Evolutionary conservation across 495 filamentous ascomycete genomes (phyloP).

Genomic region (Xylaria bambusicola): DNA sequence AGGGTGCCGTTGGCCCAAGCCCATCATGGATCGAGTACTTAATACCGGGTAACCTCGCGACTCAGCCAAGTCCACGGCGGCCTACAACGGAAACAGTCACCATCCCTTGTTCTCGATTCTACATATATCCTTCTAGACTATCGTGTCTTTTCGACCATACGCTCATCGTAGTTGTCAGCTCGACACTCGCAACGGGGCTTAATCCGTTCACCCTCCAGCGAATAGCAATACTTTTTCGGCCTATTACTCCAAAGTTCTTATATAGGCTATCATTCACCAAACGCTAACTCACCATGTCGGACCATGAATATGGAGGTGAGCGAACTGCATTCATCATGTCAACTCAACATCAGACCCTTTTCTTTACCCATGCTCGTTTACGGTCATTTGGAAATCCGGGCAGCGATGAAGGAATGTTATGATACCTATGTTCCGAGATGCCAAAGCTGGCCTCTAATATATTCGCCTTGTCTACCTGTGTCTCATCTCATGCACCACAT

Average conservation of each 20-base stretch:
- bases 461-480: no score
- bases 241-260: no score
- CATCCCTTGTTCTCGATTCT: constrained; percentile 11
- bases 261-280: constrained; percentile 5
- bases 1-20: no score
- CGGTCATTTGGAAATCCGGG: neutral
- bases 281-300: constrained; percentile 67
- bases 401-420: neutral
- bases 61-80: neutral
- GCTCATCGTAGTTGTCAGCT: neutral
- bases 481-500: neutral
- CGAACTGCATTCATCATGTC: neutral
- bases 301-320: constrained; percentile 80
- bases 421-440: neutral
- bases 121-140: neutral
- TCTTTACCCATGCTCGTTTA: neutral
- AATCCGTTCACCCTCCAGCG: neutral
- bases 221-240: no score
- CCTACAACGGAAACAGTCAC: constrained; percentile 1
- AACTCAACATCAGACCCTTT: neutral
- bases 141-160: neutral
- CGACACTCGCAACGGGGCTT: neutral
- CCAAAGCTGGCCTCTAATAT: neutral
- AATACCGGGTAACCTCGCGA: constrained; percentile 6
- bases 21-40: no score